These are phyloP conservation scores for Paraphaeosphaeria sporulosa DNA, from an alignment of 2,329 filamentous ascomycete genomes.

Conservation along the genomic window DNA sequence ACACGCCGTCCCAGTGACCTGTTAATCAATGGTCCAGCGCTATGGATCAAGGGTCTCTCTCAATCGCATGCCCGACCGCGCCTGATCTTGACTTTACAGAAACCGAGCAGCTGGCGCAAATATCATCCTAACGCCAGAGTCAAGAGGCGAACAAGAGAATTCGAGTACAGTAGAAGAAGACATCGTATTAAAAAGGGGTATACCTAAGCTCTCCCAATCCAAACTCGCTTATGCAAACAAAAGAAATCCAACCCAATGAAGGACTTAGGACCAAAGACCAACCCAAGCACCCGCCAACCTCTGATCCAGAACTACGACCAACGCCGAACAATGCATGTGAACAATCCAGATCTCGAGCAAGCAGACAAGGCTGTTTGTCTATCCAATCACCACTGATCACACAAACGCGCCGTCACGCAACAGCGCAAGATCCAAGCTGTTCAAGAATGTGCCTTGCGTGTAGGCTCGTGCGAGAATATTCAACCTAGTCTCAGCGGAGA, in stretches of 20 bases:
- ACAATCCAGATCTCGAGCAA: neutral
- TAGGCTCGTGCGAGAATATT: neutral
- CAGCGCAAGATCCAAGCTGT: slow-evolving; percentile 6
- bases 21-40: neutral
- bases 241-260: neutral
- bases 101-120: too few species aligned
- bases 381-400: neutral
- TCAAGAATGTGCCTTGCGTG: neutral
- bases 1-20: neutral
- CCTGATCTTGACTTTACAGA: neutral
- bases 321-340: slow-evolving; percentile 8
- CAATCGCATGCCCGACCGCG: neutral
- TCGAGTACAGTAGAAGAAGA: neutral
- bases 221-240: neutral
- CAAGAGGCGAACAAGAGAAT: too few species aligned
- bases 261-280: neutral
- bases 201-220: slow-evolving; percentile 1
- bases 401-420: neutral
- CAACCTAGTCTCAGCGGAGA: slow-evolving; percentile 7
- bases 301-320: neutral
- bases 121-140: too few species aligned
- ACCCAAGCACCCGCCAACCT: neutral
- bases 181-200: slow-evolving; percentile 14
- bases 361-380: neutral
- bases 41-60: neutral